phyloP scores from a whole-genome alignment of 78 protist species.

The Dictyostelium citrinum region DNA sequence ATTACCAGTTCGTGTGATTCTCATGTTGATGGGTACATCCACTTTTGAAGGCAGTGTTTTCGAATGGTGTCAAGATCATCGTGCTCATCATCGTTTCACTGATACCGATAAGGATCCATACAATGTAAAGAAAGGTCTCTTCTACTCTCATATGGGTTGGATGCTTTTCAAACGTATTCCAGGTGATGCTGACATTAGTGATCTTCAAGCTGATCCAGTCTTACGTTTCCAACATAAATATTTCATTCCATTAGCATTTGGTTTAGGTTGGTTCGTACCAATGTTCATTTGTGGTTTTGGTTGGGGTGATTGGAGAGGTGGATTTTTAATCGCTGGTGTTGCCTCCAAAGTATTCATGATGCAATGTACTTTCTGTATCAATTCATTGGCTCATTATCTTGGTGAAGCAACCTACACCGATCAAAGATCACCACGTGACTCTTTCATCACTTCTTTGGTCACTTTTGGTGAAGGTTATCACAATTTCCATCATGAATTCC shows the following conservation, averaged over 20 bases:
- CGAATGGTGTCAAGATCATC: constrained; percentile 89
- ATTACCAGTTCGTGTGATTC: constrained; percentile 24
- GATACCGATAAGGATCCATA: constrained; percentile 93
- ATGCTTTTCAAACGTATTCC: constrained; percentile 83
- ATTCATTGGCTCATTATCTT: constrained; percentile 89
- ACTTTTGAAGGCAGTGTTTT: constrained; percentile 83
- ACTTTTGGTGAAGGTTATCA: constrained; percentile 95
- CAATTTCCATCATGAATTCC: constrained; percentile 94
- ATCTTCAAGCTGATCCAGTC: constrained; percentile 58
- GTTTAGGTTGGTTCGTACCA: constrained; percentile 73
- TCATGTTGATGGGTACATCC: constrained; percentile 75
- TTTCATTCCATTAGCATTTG: constrained; percentile 66
- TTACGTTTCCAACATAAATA: constrained; percentile 83
- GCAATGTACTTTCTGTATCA: constrained; percentile 92
- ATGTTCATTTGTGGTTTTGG: constrained; percentile 65
- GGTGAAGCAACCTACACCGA: constrained; percentile 87
- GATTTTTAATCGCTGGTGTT: constrained; percentile 83
- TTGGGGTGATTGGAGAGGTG: constrained; percentile 88
- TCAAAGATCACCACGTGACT: constrained; percentile 77
- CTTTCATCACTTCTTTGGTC: constrained; percentile 79
- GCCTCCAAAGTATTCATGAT: constrained; percentile 73
- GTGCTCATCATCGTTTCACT: constrained; percentile 93
- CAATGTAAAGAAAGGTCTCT: constrained; percentile 77
- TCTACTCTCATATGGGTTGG: constrained; percentile 93
- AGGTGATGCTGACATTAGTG: constrained; percentile 73